Base-by-base conservation (phyloP, 768 basidiomycete genomes). In the Tephrocybe sp. region DNA sequence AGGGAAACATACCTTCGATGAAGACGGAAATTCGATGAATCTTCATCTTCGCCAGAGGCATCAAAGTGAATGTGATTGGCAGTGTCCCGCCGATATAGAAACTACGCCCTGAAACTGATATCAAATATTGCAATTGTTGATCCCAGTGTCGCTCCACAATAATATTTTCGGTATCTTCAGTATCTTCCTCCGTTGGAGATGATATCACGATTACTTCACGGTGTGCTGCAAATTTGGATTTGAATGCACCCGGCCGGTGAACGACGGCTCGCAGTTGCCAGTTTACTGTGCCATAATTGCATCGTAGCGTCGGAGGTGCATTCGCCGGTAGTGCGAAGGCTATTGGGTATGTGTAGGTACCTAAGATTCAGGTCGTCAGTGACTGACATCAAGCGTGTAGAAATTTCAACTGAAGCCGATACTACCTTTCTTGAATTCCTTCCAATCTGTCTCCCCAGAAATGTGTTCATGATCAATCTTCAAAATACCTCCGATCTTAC, bases 311-410 rank as follows among this genome's bases (percentile, higher is more conserved):
- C 2, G 95, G 91, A 2, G 94, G 92, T 3, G 86, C 76, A 50
- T 80, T 77, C 4, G 82, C 74, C 0, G 95, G 91, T 47, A 99
- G 84, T 15, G 84, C 75, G 64, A 97, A 94, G 12, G 89, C 89
- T 60, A 99, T 88, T 2, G 95, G 95, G 67, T 92, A 98, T 15
- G 87, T 91, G 64, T 98, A 97, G 4, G 83, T 88, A 16, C 94
- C 94, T 90, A 57, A 25, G 51, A n/a, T 10, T 36, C 25, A 50
- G 45, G 27, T n/a, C 29, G 24, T 34, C 37, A 47, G 41, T 23
- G 21, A 15, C n/a, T n/a, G n/a, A n/a, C n/a, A n/a, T n/a, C n/a
- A n/a, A n/a, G n/a, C n/a, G 9, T 31, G 6, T 45, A 7, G 15
- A 23, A 34, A 13, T n/a, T n/a, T n/a, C n/a, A n/a, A n/a, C n/a